Evolutionary conservation across 345 rosid species (phyloP).

Genomic region (Geranium brycei): DNA sequence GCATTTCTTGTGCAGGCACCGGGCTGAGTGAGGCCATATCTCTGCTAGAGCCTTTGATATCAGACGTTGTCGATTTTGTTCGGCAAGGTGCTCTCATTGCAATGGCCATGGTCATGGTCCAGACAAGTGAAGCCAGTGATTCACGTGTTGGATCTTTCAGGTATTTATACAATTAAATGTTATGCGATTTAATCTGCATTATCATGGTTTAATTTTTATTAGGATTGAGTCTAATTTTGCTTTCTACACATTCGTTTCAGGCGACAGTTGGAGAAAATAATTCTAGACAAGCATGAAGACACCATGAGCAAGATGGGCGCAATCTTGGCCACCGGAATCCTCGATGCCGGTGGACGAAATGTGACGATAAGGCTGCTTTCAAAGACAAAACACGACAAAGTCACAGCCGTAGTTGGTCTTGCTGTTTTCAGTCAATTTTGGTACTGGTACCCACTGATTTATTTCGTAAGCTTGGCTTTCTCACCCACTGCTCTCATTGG

Average conservation of each 20-base stretch:
- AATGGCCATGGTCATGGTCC: constrained; percentile 99
- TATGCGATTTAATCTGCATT: too few relatives aligned
- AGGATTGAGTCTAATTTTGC: background rate
- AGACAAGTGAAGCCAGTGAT: constrained; percentile 88
- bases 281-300: constrained; percentile 93
- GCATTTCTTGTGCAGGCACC: constrained; percentile 99
- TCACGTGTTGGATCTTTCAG: constrained; percentile 96
- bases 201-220: background rate
- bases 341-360: constrained; percentile 99
- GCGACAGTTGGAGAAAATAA: constrained; percentile 87
- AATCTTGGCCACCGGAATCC: constrained; percentile 89
- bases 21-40: constrained; percentile 99
- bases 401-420: constrained; percentile 92
- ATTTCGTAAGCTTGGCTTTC: constrained; percentile 79
- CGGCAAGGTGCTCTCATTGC: constrained; percentile 99
- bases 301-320: constrained; percentile 99
- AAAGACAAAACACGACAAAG: constrained; percentile 89
- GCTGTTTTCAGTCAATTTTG: constrained; percentile 98
- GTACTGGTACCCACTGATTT: constrained; percentile 99
- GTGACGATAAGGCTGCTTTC: constrained; percentile 88
- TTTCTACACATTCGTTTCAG: constrained; percentile 19
- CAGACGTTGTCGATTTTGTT: constrained; percentile 98
- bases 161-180: constrained; percentile 17
- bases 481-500: constrained; percentile 97
- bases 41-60: constrained; percentile 87